Base-by-base conservation (phyloP, 768 basidiomycete species). In the Chalciporus chontae region DNA sequence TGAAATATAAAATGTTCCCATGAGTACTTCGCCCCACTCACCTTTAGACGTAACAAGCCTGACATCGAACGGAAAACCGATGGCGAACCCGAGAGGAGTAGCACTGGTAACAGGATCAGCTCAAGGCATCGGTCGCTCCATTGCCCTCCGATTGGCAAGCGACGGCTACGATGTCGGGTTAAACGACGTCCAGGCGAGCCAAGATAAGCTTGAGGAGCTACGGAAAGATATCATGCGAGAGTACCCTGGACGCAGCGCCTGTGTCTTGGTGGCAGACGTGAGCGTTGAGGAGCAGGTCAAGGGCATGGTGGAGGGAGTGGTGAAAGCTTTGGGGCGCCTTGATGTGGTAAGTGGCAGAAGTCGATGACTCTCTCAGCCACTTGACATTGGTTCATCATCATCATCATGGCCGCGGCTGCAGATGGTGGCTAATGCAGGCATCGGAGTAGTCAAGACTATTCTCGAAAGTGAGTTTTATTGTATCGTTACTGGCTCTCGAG, bases 141-240 rank as follows among this genome's bases (percentile, higher is more conserved):
- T 72, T 19, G 69, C 72, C 13, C 49, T 72, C n/a, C 59, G 64
- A 29, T 66, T 73, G 13, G 72, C 71, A 1, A 54, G 48, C 8
- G 69, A 72, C 23, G 72, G 72, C 1, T 69, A 65, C 36, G 67
- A 72, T 27, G 43, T 73, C 14, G 68, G 55, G 1, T 45, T 73
- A 21, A 72, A 69, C 53, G 70, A 73, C 48, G 50, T 73, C 15
- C 18, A 54, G 2, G 18, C n/a, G 1, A 61, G 63, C 31, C 49
- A 50, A 15, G 36, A 34, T 2, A 37, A 45, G 0, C 61, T 70
- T 0, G 59, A 60, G 5, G 36, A 37, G 15, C n/a, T 41, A 13
- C 46, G 14, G 23, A 38, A 59, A n/a, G 50, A 64, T 24, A 67
- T 65, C 9, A 11, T 8, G 34, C 17, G 15, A 2, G 39, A 34